Evolutionary conservation across 2,329 filamentous ascomycete species (phyloP).

Genomic region (Chalaropsis ovoidea): DNA sequence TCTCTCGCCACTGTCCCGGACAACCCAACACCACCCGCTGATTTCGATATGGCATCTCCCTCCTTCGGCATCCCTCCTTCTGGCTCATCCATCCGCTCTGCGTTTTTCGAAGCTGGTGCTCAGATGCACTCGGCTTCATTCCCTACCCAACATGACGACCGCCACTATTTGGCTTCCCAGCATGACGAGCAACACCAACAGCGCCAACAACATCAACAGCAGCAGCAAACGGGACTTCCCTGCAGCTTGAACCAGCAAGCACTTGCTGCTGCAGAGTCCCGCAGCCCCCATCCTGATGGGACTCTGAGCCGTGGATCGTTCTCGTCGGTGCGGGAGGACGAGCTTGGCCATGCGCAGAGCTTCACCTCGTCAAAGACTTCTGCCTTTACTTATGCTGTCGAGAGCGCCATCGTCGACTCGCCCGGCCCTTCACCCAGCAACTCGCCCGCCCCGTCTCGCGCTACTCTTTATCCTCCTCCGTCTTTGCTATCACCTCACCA

Average conservation of each 20-base stretch:
- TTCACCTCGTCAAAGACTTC: slow-evolving; percentile 55
- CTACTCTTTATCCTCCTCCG: slow-evolving; percentile 44
- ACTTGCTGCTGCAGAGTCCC: neutral
- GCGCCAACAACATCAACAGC: no score
- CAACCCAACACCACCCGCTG: neutral
- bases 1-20: neutral
- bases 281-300: slow-evolving; percentile 18
- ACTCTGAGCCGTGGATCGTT: slow-evolving; percentile 43
- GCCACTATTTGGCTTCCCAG: neutral
- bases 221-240: neutral
- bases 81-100: slow-evolving; percentile 20
- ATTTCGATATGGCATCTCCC: slow-evolving; percentile 23
- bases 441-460: slow-evolving; percentile 38
- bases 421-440: slow-evolving; percentile 42
- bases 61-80: slow-evolving; percentile 13
- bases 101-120: slow-evolving; percentile 13
- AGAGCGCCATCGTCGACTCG: slow-evolving; percentile 44
- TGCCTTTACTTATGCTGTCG: slow-evolving; percentile 43
- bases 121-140: neutral
- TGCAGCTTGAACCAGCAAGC: neutral
- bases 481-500: neutral
- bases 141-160: neutral
- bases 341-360: slow-evolving; percentile 49
- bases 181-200: neutral
- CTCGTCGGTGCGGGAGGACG: slow-evolving; percentile 52